Percentiles rank a stretch among this genome's conserved stretches.
phyloP scores from a whole-genome alignment of 2,329 filamentous ascomycete species.

The Gnomoniopsis sp. region DNA sequence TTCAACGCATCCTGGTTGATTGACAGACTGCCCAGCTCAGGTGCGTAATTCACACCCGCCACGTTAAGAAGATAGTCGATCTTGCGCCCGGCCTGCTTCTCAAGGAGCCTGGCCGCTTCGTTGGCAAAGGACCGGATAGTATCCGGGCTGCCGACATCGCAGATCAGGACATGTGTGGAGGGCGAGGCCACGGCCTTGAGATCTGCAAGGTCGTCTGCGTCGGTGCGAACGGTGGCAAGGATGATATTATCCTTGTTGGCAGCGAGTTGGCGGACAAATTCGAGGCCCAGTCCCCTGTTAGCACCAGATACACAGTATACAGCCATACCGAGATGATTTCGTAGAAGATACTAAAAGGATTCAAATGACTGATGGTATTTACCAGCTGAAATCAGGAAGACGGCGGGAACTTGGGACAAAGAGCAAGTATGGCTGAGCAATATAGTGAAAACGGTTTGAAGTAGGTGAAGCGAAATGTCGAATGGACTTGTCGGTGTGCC shows the following conservation, averaged over 20 bases:
- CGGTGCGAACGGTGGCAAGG: slow-evolving; percentile 25
- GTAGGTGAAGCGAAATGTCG: too few species aligned
- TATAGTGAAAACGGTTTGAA: too few species aligned
- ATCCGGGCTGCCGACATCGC: slow-evolving; percentile 29
- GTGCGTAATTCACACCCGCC: slow-evolving; percentile 34
- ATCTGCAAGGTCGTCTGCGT: slow-evolving; percentile 24
- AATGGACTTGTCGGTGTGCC: too few species aligned
- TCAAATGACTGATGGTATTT: neutral
- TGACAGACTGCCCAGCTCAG: slow-evolving; percentile 33
- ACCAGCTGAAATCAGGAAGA: neutral
- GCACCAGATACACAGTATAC: slow-evolving; percentile 30
- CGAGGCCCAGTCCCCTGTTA: slow-evolving; percentile 30
- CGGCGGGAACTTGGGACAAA: neutral
- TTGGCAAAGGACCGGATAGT: slow-evolving; percentile 28
- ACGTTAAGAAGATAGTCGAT: slow-evolving; percentile 32
- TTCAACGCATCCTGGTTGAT: slow-evolving; percentile 33
- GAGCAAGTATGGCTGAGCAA: neutral
- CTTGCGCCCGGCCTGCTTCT: slow-evolving; percentile 23
- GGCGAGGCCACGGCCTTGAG: slow-evolving; percentile 22
- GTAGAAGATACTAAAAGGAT: neutral
- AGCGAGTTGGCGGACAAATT: slow-evolving; percentile 29
- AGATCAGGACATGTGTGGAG: slow-evolving; percentile 26
- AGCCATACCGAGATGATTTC: neutral
- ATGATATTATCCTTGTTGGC: slow-evolving; percentile 24
- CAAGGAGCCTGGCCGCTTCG: slow-evolving; percentile 25